phyloP scores from a whole-genome alignment of 177 flowering plant species.

The Vitis hybrid region DNA sequence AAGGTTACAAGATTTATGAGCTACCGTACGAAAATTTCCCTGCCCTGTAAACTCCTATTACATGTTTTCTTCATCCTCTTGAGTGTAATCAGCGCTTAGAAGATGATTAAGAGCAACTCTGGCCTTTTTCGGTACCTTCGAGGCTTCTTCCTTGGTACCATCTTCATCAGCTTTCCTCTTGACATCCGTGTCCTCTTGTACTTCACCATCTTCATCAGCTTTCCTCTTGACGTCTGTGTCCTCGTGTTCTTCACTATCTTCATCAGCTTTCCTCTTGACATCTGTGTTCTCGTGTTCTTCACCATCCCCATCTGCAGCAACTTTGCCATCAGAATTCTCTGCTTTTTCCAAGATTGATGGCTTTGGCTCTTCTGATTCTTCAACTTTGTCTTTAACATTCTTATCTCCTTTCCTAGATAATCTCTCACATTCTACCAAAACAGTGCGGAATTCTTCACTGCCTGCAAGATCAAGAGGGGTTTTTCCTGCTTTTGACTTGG shows the following conservation, averaged over 20 bases:
- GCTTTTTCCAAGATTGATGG: conserved; percentile 18
- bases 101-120: conserved; percentile 69
- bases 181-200: too few relatives aligned
- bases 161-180: too few relatives aligned
- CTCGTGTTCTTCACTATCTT: conserved; percentile 16
- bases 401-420: conserved; percentile 22
- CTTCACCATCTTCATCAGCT: not conserved
- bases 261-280: conserved; percentile 41
- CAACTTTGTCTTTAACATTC: conserved; percentile 27
- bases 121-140: conserved; percentile 50
- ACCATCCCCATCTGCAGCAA: conserved; percentile 5
- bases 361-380: conserved; percentile 20
- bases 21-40: not conserved
- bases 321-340: conserved; percentile 21
- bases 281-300: conserved; percentile 27
- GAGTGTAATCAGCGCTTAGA: conserved; percentile 54
- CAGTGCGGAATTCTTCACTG: conserved; percentile 56
- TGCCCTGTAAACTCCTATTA: not conserved
- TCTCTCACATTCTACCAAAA: conserved; percentile 42
- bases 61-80: conserved; percentile 49
- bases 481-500: conserved; percentile 78
- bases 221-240: too few relatives aligned
- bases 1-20: too few relatives aligned
- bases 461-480: conserved; percentile 71
- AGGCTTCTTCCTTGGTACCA: conserved; percentile 12